Evolutionary conservation across 805 yeast genomes (phyloP), one percentile per base, ranked within the genome.

Genomic region (Candida mattraensis): DNA sequence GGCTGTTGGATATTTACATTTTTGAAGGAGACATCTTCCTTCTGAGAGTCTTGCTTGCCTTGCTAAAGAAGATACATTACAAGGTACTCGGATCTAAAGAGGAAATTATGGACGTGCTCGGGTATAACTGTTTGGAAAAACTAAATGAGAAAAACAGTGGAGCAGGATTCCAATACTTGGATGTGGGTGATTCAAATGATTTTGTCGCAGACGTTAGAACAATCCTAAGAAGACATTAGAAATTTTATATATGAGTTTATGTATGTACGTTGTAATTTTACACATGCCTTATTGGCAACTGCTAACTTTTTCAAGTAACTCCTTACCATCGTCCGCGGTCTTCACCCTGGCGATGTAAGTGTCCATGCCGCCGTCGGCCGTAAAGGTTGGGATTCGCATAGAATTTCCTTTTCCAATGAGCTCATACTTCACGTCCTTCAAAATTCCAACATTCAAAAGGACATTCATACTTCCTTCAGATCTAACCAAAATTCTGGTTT

Each of bases 401-500:
- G 76, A 61, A 19, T 79, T 76, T 19, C 86, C 82, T 56, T 80
- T 73, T 3, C 91, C 80, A 38, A 78, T 65, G 3, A 74, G 67
- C 8, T 72, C 66, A 56, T 87, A 89, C 1, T 66, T 66, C 40
- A 87, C 64, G 33, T 74, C 76, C 35, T 72, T 72, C 7, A 74
- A 66, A 8, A 88, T 60, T n/a, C 69, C 61, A 10, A 79, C 67
- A 56, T 91, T 91, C 41, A 91, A 62, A 29, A 91, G 60, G 11
- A 88, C 80, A 49, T 95, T 75, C 24, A 83, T 82, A 24, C 87
- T 80, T 18, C 96, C 96, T 38, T 89, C 98, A 0, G 96, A 86
- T 52, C 98, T 78, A 14, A 91, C 72, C 23, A 91, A 64, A 10
- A 86, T 63, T 57, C 98, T 77, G 3, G 80, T 56, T 54, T 86